Conservation (phyloP, 352 stramenopile species). For the Aphanomyces astaci region DNA sequence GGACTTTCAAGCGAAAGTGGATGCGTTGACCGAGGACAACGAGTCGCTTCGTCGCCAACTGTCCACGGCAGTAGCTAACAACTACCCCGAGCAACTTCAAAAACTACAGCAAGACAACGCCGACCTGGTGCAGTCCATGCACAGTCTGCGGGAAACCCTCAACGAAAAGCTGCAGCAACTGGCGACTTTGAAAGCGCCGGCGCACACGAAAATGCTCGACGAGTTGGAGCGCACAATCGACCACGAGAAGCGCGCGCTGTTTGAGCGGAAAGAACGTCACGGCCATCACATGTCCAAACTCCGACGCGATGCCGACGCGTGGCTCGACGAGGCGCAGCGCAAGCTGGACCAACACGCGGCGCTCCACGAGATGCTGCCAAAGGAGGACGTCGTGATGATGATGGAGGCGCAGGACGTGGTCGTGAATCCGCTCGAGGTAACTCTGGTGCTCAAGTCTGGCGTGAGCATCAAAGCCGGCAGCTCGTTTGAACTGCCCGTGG, state of each 20-base stretch:
- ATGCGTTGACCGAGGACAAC: neutral
- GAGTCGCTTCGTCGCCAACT: neutral
- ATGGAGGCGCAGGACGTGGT: neutral
- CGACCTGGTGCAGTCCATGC: neutral
- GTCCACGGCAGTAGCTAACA: neutral
- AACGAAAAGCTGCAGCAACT: constrained; percentile 22
- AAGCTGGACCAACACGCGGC: neutral
- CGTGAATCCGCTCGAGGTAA: constrained; percentile 49
- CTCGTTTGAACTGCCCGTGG: constrained; percentile 58
- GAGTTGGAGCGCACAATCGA: neutral
- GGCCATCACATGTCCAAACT: neutral
- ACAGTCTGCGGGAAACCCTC: constrained; percentile 13
- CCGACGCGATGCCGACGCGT: neutral
- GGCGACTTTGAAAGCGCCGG: constrained; percentile 7
- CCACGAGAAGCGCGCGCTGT: constrained; percentile 1
- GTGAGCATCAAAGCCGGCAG: constrained; percentile 72
- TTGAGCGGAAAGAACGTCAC: constrained; percentile 3
- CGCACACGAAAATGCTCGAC: constrained; percentile 7
- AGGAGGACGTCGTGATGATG: no score
- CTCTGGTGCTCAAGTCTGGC: constrained; percentile 59
- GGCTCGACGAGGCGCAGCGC: neutral
- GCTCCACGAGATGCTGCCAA: neutral
- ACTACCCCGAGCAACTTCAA: constrained; percentile 5
- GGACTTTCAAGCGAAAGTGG: neutral
- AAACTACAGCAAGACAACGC: neutral